Percentiles rank a stretch among this genome's conserved stretches.
Conservation (phyloP, 192 early-diverging fungal species). For the Chytriomyces confervae region DNA sequence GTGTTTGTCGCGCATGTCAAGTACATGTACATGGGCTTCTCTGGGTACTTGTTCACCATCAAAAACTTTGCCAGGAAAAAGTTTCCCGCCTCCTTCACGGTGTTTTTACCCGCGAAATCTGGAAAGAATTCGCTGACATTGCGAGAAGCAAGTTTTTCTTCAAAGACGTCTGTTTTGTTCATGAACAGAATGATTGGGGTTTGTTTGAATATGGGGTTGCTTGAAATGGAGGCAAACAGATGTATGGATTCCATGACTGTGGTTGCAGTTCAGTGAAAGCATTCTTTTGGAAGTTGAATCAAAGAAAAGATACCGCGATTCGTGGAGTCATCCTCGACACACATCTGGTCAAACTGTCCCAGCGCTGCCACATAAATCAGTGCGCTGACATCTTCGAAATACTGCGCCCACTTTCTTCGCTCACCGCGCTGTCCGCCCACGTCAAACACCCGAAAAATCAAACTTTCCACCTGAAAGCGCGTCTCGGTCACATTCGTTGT, state of each 20-base stretch:
- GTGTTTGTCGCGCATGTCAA: slow-evolving; percentile 68
- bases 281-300: neutral
- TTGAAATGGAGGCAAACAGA: slow-evolving; percentile 42
- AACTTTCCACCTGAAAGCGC: slow-evolving; percentile 82
- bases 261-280: neutral
- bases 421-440: slow-evolving; percentile 97
- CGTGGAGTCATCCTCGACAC: slow-evolving; percentile 49
- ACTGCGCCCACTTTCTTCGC: slow-evolving; percentile 98
- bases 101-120: slow-evolving; percentile 56
- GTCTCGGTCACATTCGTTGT: slow-evolving; percentile 96
- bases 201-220: slow-evolving; percentile 48
- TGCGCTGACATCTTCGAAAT: slow-evolving; percentile 94
- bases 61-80: slow-evolving; percentile 49
- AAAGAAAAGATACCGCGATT: slow-evolving; percentile 50
- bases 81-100: slow-evolving; percentile 44
- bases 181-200: slow-evolving; percentile 66
- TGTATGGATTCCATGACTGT: slow-evolving; percentile 59
- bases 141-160: slow-evolving; percentile 52
- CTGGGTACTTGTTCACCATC: slow-evolving; percentile 42
- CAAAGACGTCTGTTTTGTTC: slow-evolving; percentile 70
- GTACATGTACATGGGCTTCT: slow-evolving; percentile 60
- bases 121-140: slow-evolving; percentile 58
- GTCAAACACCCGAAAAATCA: slow-evolving; percentile 95
- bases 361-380: slow-evolving; percentile 96
- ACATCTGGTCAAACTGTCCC: slow-evolving; percentile 90